Evolutionary conservation across 352 stramenopile species (phyloP).

Genomic region (Globisporangium cylindrosporum): DNA sequence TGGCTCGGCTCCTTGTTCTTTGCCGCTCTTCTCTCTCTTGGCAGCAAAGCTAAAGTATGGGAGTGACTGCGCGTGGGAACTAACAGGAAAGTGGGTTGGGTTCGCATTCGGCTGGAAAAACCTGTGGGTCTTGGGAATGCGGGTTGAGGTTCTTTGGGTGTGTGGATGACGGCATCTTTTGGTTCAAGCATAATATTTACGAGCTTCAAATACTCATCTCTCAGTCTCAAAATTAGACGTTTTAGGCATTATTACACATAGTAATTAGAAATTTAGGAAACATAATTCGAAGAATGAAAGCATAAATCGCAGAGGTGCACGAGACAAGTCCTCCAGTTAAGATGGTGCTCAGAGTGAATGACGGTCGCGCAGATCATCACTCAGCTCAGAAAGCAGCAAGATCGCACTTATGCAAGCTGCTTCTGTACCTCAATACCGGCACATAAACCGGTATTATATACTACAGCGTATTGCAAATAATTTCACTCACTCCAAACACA

Average conservation of each 20-base stretch:
- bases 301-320: not conserved
- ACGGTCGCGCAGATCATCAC: not conserved
- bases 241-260: too few relatives aligned
- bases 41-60: not conserved
- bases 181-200: too few relatives aligned
- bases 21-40: constrained; percentile 1
- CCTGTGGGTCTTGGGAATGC: not conserved
- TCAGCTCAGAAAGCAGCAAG: not conserved
- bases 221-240: too few relatives aligned
- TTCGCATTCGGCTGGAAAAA: not conserved
- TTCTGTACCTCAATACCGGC: not conserved
- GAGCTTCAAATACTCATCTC: too few relatives aligned
- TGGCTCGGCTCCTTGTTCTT: not conserved
- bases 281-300: not conserved
- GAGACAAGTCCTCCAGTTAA: not conserved
- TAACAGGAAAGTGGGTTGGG: not conserved
- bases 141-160: not conserved
- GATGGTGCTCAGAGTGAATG: not conserved
- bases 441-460: not conserved
- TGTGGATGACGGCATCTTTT: too few relatives aligned
- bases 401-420: not conserved
- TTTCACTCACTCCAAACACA: not conserved
- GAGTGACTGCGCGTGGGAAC: not conserved
- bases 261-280: too few relatives aligned
- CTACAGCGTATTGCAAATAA: not conserved